Percentiles rank a stretch among this genome's conserved stretches.
phyloP scores from a whole-genome alignment of 2,329 filamentous ascomycete species.

The Aspergillus proliferans region DNA sequence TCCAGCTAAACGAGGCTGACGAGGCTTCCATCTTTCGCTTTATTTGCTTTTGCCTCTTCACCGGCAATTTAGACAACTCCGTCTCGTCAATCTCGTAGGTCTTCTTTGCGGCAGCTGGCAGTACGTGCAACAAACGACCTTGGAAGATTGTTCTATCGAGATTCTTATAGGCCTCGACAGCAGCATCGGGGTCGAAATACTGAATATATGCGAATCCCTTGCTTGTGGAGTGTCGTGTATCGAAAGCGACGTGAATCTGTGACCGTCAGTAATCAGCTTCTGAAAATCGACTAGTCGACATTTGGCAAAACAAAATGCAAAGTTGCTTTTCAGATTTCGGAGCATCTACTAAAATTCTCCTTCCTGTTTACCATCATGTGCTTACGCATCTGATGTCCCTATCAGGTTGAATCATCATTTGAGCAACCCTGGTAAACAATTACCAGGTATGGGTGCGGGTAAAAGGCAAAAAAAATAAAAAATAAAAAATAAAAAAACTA shows the following conservation, averaged over 20 bases:
- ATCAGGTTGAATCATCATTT: slow-evolving; percentile 95
- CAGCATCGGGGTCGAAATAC: slow-evolving; percentile 65
- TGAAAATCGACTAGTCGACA: neutral
- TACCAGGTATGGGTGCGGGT: neutral
- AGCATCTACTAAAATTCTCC: slow-evolving; percentile 99
- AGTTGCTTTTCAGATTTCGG: slow-evolving; percentile 66
- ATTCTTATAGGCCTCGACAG: slow-evolving; percentile 69
- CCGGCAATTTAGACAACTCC: slow-evolving; percentile 78
- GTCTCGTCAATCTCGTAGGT: slow-evolving; percentile 80
- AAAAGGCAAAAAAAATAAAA: slow-evolving; percentile 3
- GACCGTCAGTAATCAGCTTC: slow-evolving; percentile 36
- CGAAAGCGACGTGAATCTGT: slow-evolving; percentile 80
- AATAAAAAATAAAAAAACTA: slow-evolving; percentile 40
- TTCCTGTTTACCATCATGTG: slow-evolving; percentile 82
- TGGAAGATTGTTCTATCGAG: slow-evolving; percentile 85
- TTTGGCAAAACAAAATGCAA: neutral
- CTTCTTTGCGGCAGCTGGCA: slow-evolving; percentile 76
- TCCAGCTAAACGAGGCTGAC: slow-evolving; percentile 86
- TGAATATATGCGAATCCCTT: slow-evolving; percentile 91
- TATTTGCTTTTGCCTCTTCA: slow-evolving; percentile 91
- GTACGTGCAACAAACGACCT: slow-evolving; percentile 82
- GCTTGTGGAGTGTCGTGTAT: slow-evolving; percentile 60
- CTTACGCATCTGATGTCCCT: slow-evolving; percentile 98
- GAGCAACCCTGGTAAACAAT: slow-evolving; percentile 26
- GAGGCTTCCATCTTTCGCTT: slow-evolving; percentile 76